These are phyloP conservation scores for Psilocybe azurescens DNA, from an alignment of 768 basidiomycete species.

Conservation along the genomic window DNA sequence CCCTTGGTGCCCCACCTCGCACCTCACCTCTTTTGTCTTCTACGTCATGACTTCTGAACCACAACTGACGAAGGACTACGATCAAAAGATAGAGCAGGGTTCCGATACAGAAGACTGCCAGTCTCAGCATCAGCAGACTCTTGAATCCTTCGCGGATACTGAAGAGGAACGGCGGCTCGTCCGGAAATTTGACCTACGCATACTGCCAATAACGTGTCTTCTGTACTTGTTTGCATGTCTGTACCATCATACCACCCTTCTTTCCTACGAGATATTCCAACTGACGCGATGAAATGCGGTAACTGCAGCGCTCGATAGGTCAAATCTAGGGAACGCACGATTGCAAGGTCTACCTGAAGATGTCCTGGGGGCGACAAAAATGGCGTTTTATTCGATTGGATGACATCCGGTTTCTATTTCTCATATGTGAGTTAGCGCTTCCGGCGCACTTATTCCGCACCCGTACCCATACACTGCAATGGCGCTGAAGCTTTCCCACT, in stretches of 20 bases:
- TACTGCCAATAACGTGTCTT: constrained; percentile 74
- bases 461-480: neutral
- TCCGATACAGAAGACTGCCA: constrained; percentile 11
- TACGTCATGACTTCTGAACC: constrained; percentile 20
- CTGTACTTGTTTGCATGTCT: constrained; percentile 79
- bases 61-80: constrained; percentile 22
- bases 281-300: neutral
- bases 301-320: constrained; percentile 66
- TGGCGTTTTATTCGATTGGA: constrained; percentile 77
- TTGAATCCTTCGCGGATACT: constrained; percentile 22
- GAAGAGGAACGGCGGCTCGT: constrained; percentile 58
- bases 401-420: constrained; percentile 79
- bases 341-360: constrained; percentile 73
- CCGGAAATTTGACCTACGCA: constrained; percentile 68
- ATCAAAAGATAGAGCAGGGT: constrained; percentile 37
- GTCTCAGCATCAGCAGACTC: constrained; percentile 4
- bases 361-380: constrained; percentile 69
- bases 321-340: constrained; percentile 81
- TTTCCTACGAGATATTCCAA: neutral
- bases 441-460: neutral
- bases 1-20: constrained; percentile 1
- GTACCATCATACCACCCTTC: constrained; percentile 28
- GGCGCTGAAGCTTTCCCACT: neutral
- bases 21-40: neutral
- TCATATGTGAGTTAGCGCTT: constrained; percentile 59